A percentile compares a stretch with the other conserved stretches of the same genome.
phyloP scores from a whole-genome alignment of 2,329 filamentous ascomycete genomes.

The Bipolaris victoriae region DNA sequence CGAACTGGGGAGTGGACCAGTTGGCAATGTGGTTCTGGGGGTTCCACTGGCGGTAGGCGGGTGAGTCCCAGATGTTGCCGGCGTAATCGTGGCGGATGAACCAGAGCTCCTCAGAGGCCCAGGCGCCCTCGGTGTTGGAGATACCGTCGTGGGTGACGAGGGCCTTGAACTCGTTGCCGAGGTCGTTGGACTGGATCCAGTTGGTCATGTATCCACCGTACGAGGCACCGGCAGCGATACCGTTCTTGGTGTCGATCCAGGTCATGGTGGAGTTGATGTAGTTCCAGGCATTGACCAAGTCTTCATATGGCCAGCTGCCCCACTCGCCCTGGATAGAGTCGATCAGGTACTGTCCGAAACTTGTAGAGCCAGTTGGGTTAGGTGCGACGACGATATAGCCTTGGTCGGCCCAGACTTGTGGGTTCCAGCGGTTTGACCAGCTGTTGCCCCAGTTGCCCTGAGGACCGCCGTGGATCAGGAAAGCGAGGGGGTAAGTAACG shows the following conservation, averaged over 20 bases:
- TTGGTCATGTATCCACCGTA: constrained; percentile 60
- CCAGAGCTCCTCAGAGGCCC: constrained; percentile 58
- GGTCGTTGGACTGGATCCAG: constrained; percentile 86
- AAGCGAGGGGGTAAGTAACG: constrained; percentile 79
- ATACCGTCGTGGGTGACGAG: constrained; percentile 89
- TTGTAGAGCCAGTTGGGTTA: constrained; percentile 85
- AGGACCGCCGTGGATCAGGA: constrained; percentile 83
- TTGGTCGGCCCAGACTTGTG: constrained; percentile 82
- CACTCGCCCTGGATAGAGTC: constrained; percentile 80
- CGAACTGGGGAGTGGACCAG: constrained; percentile 85
- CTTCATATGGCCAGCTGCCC: constrained; percentile 85
- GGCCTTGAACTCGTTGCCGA: constrained; percentile 85
- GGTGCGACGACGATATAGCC: constrained; percentile 83
- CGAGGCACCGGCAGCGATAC: constrained; percentile 73
- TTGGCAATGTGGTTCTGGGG: constrained; percentile 64
- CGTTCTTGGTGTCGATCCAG: constrained; percentile 72
- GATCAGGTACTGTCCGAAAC: constrained; percentile 78
- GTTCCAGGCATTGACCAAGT: constrained; percentile 80
- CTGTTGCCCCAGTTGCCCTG: constrained; percentile 75
- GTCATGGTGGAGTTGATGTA: constrained; percentile 69
- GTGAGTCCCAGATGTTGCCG: constrained; percentile 41
- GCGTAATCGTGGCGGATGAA: constrained; percentile 57
- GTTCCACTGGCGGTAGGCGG: constrained; percentile 63
- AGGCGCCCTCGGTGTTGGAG: constrained; percentile 63
- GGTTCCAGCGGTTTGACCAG: constrained; percentile 87